A percentile compares a stretch with the other conserved stretches of the same genome.
phyloP scores from a whole-genome alignment of 805 yeast species.

The Pichia deserticola region DNA sequence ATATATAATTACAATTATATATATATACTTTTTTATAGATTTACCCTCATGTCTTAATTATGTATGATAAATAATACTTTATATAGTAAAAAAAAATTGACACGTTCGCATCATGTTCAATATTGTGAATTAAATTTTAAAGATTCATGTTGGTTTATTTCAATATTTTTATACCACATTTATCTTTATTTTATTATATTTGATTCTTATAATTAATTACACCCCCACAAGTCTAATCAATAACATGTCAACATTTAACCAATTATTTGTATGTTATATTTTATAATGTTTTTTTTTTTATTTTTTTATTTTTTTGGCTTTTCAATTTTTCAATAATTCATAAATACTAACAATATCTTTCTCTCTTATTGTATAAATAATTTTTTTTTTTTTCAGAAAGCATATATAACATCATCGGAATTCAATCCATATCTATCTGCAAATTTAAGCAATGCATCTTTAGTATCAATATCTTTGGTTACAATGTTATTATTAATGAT shows the following conservation, averaged over 20 bases:
- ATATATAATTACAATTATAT: no score
- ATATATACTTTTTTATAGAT: no score
- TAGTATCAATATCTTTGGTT: not conserved
- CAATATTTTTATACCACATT: not conserved
- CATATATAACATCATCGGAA: not conserved
- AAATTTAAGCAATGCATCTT: not conserved
- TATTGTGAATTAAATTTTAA: no score
- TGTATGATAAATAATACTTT: no score
- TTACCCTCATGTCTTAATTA: no score
- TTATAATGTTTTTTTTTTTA: not conserved
- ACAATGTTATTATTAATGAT: constrained; percentile 3
- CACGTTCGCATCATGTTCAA: no score
- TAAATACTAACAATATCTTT: not conserved
- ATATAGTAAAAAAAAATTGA: no score
- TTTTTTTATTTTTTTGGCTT: no score
- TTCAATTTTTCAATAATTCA: not conserved
- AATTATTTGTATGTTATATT: constrained; percentile 4
- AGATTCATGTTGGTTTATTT: no score
- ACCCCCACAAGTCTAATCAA: no score
- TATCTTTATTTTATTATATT: not conserved
- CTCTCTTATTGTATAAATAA: no score
- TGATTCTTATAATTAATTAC: not conserved
- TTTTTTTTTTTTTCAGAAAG: not conserved
- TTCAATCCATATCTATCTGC: constrained; percentile 2
- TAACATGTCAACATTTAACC: constrained; percentile 1